Conservation (phyloP, 805 yeast genomes). For the Kazachstania bromeliacearum region DNA sequence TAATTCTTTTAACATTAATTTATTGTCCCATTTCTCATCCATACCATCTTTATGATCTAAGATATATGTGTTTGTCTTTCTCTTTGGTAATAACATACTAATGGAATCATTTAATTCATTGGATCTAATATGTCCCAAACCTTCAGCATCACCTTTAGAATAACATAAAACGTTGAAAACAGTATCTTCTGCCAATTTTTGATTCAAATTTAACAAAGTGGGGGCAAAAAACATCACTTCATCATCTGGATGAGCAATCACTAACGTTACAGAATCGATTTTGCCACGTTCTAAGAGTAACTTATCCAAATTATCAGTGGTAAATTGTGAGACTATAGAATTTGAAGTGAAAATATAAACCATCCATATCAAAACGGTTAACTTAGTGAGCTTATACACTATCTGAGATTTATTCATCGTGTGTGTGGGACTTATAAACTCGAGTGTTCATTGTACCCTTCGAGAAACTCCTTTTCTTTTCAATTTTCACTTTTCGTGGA, state of each 20-base stretch:
- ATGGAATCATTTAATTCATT: conserved; percentile 41
- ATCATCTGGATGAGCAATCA: conserved; percentile 96
- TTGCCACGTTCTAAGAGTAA: not conserved
- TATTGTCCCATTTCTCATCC: conserved; percentile 51
- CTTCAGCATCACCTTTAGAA: conserved; percentile 69
- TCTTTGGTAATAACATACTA: conserved; percentile 13
- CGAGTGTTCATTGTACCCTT: too few relatives aligned
- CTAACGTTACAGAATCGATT: conserved; percentile 17
- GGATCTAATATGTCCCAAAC: conserved; percentile 55
- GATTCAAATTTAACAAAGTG: conserved; percentile 22
- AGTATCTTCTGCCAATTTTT: conserved; percentile 8
- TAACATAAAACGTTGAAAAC: conserved; percentile 54
- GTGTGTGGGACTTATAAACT: too few relatives aligned
- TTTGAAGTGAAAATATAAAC: conserved; percentile 3
- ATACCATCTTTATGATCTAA: conserved; percentile 57
- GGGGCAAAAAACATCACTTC: conserved; percentile 97
- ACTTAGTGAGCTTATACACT: conserved; percentile 6
- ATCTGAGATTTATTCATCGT: too few relatives aligned
- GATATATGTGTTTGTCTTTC: conserved; percentile 14
- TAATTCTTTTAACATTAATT: conserved; percentile 15
- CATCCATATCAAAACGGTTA: conserved; percentile 6
- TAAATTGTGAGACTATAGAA: not conserved
- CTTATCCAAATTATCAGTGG: not conserved
- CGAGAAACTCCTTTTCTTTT: too few relatives aligned
- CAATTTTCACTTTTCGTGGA: too few relatives aligned